These are phyloP conservation scores for Angomonas deanei DNA, from an alignment of 208 protist genomes.

Conservation along the genomic window DNA sequence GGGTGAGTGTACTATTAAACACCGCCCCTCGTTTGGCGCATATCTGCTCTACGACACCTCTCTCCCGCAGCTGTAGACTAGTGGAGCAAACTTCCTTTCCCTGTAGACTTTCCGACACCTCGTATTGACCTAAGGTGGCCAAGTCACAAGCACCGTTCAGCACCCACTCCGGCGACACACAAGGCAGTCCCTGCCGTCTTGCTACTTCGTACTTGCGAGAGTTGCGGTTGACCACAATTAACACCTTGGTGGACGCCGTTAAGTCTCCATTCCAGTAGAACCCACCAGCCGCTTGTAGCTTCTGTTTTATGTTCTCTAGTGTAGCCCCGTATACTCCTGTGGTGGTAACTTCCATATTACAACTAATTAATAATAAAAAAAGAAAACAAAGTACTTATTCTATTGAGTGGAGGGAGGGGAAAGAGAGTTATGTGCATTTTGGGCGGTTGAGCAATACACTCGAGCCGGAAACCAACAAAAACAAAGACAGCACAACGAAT, in stretches of 20 bases:
- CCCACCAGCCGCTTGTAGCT: constrained; percentile 17
- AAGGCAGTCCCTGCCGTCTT: constrained; percentile 41
- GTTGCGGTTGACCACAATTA: constrained; percentile 28
- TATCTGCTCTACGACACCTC: constrained; percentile 18
- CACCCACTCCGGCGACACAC: constrained; percentile 46
- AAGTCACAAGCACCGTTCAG: constrained; percentile 32
- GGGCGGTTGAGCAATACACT: too few species aligned
- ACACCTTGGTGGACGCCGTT: constrained; percentile 27
- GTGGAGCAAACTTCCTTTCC: constrained; percentile 46
- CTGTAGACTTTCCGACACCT: constrained; percentile 23
- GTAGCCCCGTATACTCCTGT: constrained; percentile 47
- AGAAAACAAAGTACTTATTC: constrained; percentile 2
- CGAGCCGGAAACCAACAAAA: not conserved
- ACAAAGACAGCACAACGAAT: constrained; percentile 1
- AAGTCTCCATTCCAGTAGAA: constrained; percentile 34
- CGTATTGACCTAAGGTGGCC: constrained; percentile 18
- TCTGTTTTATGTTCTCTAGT: constrained; percentile 22
- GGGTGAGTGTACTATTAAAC: constrained; percentile 33
- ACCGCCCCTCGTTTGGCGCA: constrained; percentile 16
- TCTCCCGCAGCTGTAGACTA: constrained; percentile 21
- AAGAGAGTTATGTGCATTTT: too few species aligned
- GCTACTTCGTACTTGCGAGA: constrained; percentile 45
- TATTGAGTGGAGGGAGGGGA: not conserved
- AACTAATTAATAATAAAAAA: constrained; percentile 10
- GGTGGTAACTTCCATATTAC: constrained; percentile 45